Evolutionary conservation across 768 basidiomycete species (phyloP).

Genomic region (Pholiota conissans): DNA sequence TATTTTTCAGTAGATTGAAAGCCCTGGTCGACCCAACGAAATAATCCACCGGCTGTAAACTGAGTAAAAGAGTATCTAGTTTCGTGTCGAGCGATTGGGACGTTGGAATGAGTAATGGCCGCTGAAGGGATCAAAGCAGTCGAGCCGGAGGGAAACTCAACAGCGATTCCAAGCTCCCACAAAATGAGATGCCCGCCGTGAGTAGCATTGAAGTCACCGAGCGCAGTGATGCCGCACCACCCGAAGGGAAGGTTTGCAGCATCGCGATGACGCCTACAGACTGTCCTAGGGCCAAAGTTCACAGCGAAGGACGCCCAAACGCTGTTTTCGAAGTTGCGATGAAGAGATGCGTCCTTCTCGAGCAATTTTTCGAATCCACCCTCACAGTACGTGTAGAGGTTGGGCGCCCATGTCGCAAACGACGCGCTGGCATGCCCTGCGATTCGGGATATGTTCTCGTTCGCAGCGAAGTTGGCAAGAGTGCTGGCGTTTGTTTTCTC

Average conservation of each 20-base stretch:
- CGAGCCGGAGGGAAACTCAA: constrained; percentile 7
- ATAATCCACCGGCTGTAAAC: constrained; percentile 9
- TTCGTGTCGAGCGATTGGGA: neutral
- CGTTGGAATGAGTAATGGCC: constrained; percentile 9
- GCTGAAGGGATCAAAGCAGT: constrained; percentile 12
- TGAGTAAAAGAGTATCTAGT: constrained; percentile 11
- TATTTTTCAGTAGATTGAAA: neutral
- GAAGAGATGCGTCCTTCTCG: neutral
- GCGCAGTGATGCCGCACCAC: constrained; percentile 7
- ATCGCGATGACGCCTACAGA: neutral
- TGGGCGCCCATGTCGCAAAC: constrained; percentile 3
- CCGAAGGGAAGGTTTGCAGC: constrained; percentile 1
- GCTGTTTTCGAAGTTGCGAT: constrained; percentile 4
- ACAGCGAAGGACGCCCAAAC: too few species aligned
- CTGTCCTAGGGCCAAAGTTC: constrained; percentile 6
- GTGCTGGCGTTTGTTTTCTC: neutral
- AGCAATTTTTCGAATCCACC: neutral
- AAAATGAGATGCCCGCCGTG: constrained; percentile 2
- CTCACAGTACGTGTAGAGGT: constrained; percentile 5
- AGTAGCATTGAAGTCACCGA: neutral
- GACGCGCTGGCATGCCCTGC: constrained; percentile 9
- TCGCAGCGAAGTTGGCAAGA: neutral
- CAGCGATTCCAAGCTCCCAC: neutral
- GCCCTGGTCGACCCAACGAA: constrained; percentile 8
- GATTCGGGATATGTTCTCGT: constrained; percentile 6